Conservation (phyloP, 495 filamentous ascomycete species). For the Hypomontagnella submonticulosa region DNA sequence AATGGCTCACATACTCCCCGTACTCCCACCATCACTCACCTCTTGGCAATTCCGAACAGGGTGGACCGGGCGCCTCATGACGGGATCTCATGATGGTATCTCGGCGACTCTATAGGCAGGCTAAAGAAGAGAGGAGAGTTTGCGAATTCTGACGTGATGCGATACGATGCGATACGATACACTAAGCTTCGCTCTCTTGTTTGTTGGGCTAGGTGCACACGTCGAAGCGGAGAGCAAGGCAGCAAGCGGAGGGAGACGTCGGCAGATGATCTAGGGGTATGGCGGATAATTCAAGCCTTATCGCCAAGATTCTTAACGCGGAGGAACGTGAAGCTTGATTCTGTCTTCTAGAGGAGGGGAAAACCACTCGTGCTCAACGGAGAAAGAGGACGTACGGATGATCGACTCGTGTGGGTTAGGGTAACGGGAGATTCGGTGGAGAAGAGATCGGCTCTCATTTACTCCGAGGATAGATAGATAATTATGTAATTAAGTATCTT, state of each 20-base stretch:
- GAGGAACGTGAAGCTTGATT: slow-evolving; percentile 39
- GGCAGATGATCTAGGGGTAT: slow-evolving; percentile 29
- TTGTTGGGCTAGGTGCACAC: slow-evolving; percentile 17
- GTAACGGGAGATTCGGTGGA: slow-evolving; percentile 13
- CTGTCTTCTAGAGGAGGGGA: slow-evolving; percentile 35
- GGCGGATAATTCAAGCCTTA: slow-evolving; percentile 45
- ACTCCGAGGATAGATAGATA: slow-evolving; percentile 5
- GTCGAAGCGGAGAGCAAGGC: slow-evolving; percentile 33
- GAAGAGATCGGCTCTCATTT: slow-evolving; percentile 3
- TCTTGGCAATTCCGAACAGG: slow-evolving; percentile 30
- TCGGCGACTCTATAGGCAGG: slow-evolving; percentile 29
- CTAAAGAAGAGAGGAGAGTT: slow-evolving; percentile 21
- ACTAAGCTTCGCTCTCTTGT: slow-evolving; percentile 4
- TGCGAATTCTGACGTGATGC: slow-evolving; percentile 17
- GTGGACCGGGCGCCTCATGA: slow-evolving; percentile 29
- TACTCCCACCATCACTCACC: slow-evolving; percentile 21
- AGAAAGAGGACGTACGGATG: slow-evolving; percentile 13
- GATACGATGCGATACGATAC: slow-evolving; percentile 24
- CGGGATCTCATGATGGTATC: slow-evolving; percentile 29
- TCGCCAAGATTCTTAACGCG: slow-evolving; percentile 37
- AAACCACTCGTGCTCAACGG: slow-evolving; percentile 11
- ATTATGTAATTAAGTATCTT: background rate
- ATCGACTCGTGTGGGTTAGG: slow-evolving; percentile 38
- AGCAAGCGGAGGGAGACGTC: slow-evolving; percentile 25
- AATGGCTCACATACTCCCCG: slow-evolving; percentile 10